Evolutionary conservation across 202 grass and related monocot species (phyloP).

Genomic region (Brachypodium distachyon): DNA sequence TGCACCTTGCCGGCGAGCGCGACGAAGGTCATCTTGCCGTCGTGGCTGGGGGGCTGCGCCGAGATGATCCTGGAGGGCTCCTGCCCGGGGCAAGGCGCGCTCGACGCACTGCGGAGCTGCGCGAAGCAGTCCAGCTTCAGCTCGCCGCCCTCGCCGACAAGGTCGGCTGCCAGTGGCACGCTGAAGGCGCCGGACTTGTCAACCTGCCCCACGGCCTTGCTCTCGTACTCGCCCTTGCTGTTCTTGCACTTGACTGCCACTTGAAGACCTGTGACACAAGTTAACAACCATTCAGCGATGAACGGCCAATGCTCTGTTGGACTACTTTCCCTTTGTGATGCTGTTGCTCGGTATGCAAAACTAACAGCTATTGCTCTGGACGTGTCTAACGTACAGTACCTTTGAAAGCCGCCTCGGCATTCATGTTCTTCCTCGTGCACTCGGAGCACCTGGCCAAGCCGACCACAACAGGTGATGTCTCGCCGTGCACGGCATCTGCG

Average conservation of each 20-base stretch:
- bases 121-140: conserved; percentile 36
- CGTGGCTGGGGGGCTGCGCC: neutral
- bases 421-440: conserved; percentile 44
- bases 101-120: conserved; percentile 26
- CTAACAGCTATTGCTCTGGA: no score
- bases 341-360: neutral
- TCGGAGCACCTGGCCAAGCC: conserved; percentile 40
- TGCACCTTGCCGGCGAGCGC: conserved; percentile 30
- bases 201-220: conserved; percentile 21
- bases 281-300: neutral
- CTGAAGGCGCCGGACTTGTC: conserved; percentile 37
- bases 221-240: conserved; percentile 34
- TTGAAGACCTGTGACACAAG: conserved; percentile 34
- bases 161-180: conserved; percentile 21
- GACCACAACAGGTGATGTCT: conserved; percentile 30
- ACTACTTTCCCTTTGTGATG: neutral
- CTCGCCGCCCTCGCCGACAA: conserved; percentile 27
- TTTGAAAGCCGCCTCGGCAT: conserved; percentile 46
- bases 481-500: neutral
- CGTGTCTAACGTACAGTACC: conserved; percentile 19
- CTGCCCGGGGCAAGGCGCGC: conserved; percentile 26
- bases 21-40: neutral
- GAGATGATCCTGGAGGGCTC: conserved; percentile 32
- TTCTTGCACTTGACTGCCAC: conserved; percentile 54
- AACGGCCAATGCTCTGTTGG: neutral